Evolutionary conservation across 2,329 filamentous ascomycete species (phyloP).

Genomic region (Eutypa lata): DNA sequence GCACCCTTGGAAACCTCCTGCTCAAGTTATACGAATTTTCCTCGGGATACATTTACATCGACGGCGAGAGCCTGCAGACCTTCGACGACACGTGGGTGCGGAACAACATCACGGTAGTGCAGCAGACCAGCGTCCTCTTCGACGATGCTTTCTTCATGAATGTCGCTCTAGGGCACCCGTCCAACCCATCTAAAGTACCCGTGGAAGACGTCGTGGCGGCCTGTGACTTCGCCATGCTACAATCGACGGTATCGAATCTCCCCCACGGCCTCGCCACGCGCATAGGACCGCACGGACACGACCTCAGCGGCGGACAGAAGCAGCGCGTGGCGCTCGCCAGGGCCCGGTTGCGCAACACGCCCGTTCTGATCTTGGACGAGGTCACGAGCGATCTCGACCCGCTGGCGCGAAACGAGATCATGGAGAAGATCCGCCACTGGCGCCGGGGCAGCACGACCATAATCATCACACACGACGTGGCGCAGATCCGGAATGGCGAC

Average conservation of each 20-base stretch:
- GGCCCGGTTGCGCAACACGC: constrained; percentile 71
- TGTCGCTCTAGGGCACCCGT: constrained; percentile 65
- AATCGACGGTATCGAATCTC: constrained; percentile 63
- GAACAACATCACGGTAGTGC: constrained; percentile 73
- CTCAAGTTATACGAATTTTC: constrained; percentile 71
- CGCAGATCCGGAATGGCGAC: constrained; percentile 69
- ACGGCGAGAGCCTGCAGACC: constrained; percentile 57
- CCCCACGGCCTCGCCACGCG: constrained; percentile 69
- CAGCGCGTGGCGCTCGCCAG: constrained; percentile 80
- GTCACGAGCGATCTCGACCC: constrained; percentile 82
- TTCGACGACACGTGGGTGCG: constrained; percentile 72
- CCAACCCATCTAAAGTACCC: constrained; percentile 39
- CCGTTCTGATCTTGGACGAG: constrained; percentile 84
- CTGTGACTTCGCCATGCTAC: constrained; percentile 67
- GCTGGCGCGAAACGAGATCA: constrained; percentile 63
- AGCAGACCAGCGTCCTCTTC: constrained; percentile 80
- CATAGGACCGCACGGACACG: constrained; percentile 62
- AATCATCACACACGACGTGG: constrained; percentile 86
- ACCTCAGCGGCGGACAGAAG: constrained; percentile 79
- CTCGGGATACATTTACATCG: constrained; percentile 65
- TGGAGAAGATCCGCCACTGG: constrained; percentile 76
- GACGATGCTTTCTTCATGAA: constrained; percentile 77
- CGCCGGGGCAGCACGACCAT: constrained; percentile 80
- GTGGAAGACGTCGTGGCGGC: too few species aligned
- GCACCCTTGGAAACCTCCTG: constrained; percentile 78